Base-by-base conservation (phyloP, 2,329 filamentous ascomycete genomes). In the Didymella pomorum region DNA sequence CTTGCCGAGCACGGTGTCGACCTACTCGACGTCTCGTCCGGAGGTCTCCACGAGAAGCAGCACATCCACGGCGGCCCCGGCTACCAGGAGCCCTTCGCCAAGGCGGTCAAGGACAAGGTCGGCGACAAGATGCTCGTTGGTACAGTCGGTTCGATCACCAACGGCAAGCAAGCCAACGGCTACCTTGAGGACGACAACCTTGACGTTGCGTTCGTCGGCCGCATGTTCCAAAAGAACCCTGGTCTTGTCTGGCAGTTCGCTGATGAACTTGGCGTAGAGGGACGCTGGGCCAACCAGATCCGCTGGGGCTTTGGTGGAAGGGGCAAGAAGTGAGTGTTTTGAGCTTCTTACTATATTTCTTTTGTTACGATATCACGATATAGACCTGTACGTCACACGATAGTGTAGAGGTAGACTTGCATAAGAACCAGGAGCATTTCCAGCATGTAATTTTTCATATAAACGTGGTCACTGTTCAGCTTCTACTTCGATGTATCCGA, bases 171-270 rank as follows among this genome's bases (percentile, higher is more conserved):
- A 74, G 92, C 91, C 16, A 73, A 73, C 33, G 68, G 63, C 8
- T 73, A 71, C 48, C 63, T 73, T 3, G 70, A 72, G 49, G 58
- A 72, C 9, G 71, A 73, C 23, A 68, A 70, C 43, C 68, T 87
- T 58, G 93, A 97, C 71, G 76, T 93, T n/a, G 87, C 89, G 0
- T 82, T 94, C 18, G 82, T 89, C 1, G 93, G 86, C 0, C 83
- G 92, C 55, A 89, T 90, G 70, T 95, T 95, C 77, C 82, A 96
- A 78, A 87, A 92, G 74, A 92, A 96, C 71, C 90, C 93, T 0
- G 88, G 91, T 57, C 87, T 93, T 72, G 89, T 92, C 9, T 86
- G 92, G 77, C 83, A 85, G 31, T 88, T 86, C 62, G 93, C 91
- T 0, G 84, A 90, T 60, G 85, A 92, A 64, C 79, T 96, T 29